phyloP scores from a whole-genome alignment of 768 basidiomycete genomes.

The Nidula microcarpa region DNA sequence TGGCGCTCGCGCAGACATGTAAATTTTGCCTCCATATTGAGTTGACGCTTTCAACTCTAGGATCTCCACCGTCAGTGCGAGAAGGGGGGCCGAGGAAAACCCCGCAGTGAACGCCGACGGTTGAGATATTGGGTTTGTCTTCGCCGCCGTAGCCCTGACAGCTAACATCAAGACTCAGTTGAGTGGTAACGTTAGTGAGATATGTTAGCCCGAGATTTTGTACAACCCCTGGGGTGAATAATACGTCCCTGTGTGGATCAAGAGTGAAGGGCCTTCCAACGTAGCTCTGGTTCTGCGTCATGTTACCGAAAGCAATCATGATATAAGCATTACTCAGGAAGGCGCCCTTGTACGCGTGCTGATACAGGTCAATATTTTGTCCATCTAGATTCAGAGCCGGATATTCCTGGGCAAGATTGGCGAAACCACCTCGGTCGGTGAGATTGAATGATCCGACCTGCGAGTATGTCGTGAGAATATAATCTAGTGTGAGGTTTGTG shows the following conservation, averaged over 20 bases:
- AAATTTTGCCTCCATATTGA: conserved; percentile 16
- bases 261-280: conserved; percentile 8
- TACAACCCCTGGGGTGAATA: background rate
- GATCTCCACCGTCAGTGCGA: conserved; percentile 15
- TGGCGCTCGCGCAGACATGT: conserved; percentile 13
- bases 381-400: conserved; percentile 11
- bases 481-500: conserved; percentile 17
- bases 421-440: conserved; percentile 14
- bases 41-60: conserved; percentile 3
- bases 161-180: background rate
- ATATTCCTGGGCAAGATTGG: conserved; percentile 7
- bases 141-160: conserved; percentile 13
- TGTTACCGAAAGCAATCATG: conserved; percentile 7
- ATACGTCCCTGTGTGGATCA: background rate
- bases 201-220: background rate
- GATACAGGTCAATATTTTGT: conserved; percentile 12
- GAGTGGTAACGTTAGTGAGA: background rate
- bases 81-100: conserved; percentile 12
- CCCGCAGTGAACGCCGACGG: conserved; percentile 15
- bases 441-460: conserved; percentile 6
- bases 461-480: background rate
- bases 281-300: conserved; percentile 9
- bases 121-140: conserved; percentile 14
- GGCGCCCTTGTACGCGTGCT: conserved; percentile 18
- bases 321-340: conserved; percentile 12